Evolutionary conservation across 2,329 filamentous ascomycete genomes (phyloP), one percentile per base, ranked within the genome.

Genomic region (Neurospora sp.): DNA sequence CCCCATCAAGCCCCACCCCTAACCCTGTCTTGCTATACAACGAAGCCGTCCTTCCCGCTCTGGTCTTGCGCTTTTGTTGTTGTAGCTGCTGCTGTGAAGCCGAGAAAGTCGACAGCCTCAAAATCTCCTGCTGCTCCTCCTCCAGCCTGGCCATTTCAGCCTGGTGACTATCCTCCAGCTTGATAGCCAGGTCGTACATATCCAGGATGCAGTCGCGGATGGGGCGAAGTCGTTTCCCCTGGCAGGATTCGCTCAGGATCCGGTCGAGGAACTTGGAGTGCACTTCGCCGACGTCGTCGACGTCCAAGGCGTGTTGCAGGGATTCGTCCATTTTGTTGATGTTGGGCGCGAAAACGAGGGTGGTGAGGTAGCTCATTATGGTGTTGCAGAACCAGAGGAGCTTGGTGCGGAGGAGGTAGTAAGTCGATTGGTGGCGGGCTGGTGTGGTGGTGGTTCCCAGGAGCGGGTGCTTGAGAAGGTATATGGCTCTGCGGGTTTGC

Each of bases 321-420:
- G 84, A 82, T 2, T 79, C 77, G 6, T 81, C 81, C 81, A 97
- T 86, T 38, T 83, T 81, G 2, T 79, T 76, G 1, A 85, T 86
- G 28, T 88, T 84, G 0, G 89, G 86, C 0, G 85, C 85, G 0
- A 97, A 83, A 1, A 94, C 91, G 1, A 93, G 85, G 17, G 89
- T 90, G 3, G 89, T 90, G 4, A 97, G 81, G 76, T 97, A 96
- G 9, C 89, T 89, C 75, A 93, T 90, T 1, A 97, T 76, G 0
- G 86, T 88, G 73, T 90, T 90, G 73, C 87, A 87, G 79, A 97
- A 95, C 91, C 92, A 95, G 11, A 93, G 81, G 3, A 97, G 83
- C 67, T 86, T 88, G 38, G 89, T 87, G 43, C 92, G 88, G 9
- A 95, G 81, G 17, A 84, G 81, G 77, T 87, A 89, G 76, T 86